Evolutionary conservation across 2,329 filamentous ascomycete genomes (phyloP).

Genomic region (Nemania diffusa): DNA sequence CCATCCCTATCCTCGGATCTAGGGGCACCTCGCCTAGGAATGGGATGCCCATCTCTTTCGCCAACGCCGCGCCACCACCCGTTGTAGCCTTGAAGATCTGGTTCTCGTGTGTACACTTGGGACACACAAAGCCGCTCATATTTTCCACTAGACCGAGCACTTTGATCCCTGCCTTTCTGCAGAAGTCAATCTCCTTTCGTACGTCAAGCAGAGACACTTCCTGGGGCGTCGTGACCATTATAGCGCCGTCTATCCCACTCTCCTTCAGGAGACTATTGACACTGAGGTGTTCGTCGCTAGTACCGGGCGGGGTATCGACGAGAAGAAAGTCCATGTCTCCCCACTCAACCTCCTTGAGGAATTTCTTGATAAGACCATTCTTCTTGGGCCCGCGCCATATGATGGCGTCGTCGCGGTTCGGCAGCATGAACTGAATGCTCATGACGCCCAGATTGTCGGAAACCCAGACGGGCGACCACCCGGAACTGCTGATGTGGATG

Average conservation of each 20-base stretch:
- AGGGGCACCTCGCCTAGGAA: conserved; percentile 91
- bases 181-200: conserved; percentile 97
- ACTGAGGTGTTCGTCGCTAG: conserved; percentile 92
- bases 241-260: conserved; percentile 90
- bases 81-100: conserved; percentile 94
- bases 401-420: conserved; percentile 90
- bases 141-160: conserved; percentile 95
- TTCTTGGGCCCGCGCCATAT: conserved; percentile 99
- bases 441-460: conserved; percentile 94
- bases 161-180: conserved; percentile 88
- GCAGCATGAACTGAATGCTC: conserved; percentile 98
- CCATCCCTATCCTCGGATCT: conserved; percentile 94
- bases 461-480: conserved; percentile 97
- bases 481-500: conserved; percentile 87
- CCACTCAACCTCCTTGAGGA: conserved; percentile 98
- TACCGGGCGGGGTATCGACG: conserved; percentile 95
- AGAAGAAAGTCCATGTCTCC: conserved; percentile 92
- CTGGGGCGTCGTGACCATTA: conserved; percentile 94
- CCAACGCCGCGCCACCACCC: conserved; percentile 82
- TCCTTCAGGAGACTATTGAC: conserved; percentile 93
- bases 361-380: conserved; percentile 97
- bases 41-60: conserved; percentile 85
- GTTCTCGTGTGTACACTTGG: conserved; percentile 82
- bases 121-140: conserved; percentile 97
- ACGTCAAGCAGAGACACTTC: conserved; percentile 94